Evolutionary conservation across 768 basidiomycete species (phyloP), one percentile per base, ranked within the genome.

Genomic region (Boletus speciosus): DNA sequence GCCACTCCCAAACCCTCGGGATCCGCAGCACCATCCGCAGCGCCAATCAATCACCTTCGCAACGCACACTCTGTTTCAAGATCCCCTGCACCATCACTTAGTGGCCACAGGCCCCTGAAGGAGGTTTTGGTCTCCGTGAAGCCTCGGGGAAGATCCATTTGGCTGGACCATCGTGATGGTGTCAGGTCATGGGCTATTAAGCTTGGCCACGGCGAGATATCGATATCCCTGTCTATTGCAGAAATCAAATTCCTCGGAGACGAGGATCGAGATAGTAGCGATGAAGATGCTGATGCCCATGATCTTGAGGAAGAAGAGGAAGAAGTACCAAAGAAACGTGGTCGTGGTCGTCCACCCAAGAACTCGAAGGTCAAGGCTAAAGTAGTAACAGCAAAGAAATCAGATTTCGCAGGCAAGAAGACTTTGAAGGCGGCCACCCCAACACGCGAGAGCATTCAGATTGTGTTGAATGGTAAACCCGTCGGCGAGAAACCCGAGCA

Each of bases 181-280:
- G 90, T 92, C 45, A 82, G 79, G 63, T 81, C 72, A 35, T 92
- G 90, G 90, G 81, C 82, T 5, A 73, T 90, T 67, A 77, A 83
- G 44, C 75, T 91, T 34, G 73, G 74, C 10, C 73, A 74, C 1
- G 78, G 76, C 9, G 90, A 92, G 63, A 77, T 77, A 4, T 76
- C 75, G 63, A 77, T 77, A 4, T 76, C 75, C 3, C 49, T 92
- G 16, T 67, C 77, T 52, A 65, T 92, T 36, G 73, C 73, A 41
- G 77, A 81, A 51, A 72, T 89, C 45, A 71, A 69, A 21, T 85
- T 85, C 51, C 58, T 82, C 49, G 74, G 74, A 29, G 80, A 79
- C 12, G 82, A 82, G 19, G 86, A 85, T 12, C 83, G 79, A 34
- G 81, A 81, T 27, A 80, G 78, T 50, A 81, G 79, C 35, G 81